Percentiles rank a stretch among this genome's conserved stretches.
Conservation (phyloP, 2,329 filamentous ascomycete species). For the Thermomyces lanuginosus region DNA sequence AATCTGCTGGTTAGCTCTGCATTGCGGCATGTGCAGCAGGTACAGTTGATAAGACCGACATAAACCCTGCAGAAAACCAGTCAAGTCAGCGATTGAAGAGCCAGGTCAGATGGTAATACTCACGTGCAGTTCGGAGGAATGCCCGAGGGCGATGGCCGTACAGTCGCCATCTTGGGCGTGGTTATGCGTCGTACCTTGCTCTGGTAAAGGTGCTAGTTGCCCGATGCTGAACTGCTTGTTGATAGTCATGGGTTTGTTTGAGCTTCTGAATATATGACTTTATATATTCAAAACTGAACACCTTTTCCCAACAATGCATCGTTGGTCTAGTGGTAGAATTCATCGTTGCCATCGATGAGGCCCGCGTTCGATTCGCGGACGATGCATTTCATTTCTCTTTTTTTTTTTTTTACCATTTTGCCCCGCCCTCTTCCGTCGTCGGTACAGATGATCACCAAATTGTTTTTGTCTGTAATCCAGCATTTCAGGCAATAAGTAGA, state of each 20-base stretch:
- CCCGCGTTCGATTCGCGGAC: constrained; percentile 33
- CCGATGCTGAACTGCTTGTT: background rate
- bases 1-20: constrained; percentile 4
- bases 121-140: constrained; percentile 26
- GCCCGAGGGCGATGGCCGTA: constrained; percentile 13
- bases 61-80: constrained; percentile 21
- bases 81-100: background rate
- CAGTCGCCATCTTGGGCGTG: constrained; percentile 17
- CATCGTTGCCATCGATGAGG: constrained; percentile 31
- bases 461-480: no score
- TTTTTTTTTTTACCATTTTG: constrained; percentile 6
- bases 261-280: background rate
- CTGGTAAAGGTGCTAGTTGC: no score
- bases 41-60: constrained; percentile 15
- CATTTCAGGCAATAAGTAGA: no score
- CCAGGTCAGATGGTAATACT: constrained; percentile 7
- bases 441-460: no score
- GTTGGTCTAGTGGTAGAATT: constrained; percentile 32
- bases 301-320: constrained; percentile 14
- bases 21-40: constrained; percentile 6
- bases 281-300: background rate
- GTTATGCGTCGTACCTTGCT: rapidly evolving
- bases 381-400: constrained; percentile 17
- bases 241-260: background rate
- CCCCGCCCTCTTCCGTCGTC: constrained; percentile 3